phyloP scores from a whole-genome alignment of 164 flowering plant genomes.

The Taxillus chinensis region DNA sequence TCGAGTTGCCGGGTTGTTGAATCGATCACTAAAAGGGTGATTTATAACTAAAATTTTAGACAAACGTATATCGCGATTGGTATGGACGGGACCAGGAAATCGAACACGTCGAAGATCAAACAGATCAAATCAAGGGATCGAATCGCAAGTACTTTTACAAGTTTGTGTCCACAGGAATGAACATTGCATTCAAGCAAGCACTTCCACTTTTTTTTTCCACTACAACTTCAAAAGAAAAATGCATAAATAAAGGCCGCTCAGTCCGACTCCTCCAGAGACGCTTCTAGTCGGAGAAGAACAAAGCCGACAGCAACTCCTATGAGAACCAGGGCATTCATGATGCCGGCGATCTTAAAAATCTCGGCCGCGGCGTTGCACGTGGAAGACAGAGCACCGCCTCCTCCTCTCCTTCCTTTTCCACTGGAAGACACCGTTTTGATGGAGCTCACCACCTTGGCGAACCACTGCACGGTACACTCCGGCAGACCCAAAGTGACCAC shows the following conservation, averaged over 20 bases:
- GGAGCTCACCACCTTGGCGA: not conserved
- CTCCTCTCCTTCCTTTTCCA: not conserved
- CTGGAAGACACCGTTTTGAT: not conserved
- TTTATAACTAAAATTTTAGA: too few relatives aligned
- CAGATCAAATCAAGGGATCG: too few relatives aligned
- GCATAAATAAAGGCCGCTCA: not conserved
- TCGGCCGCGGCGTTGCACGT: not conserved
- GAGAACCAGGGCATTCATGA: not conserved
- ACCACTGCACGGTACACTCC: not conserved
- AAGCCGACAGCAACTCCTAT: not conserved
- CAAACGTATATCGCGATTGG: too few relatives aligned
- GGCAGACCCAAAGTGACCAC: not conserved
- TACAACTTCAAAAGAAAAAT: too few relatives aligned
- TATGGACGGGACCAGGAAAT: too few relatives aligned
- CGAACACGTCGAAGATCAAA: too few relatives aligned
- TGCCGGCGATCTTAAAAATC: not conserved
- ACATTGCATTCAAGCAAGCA: too few relatives aligned
- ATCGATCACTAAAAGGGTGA: too few relatives aligned
- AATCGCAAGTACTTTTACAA: too few relatives aligned
- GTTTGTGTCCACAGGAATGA: too few relatives aligned
- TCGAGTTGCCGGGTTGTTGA: too few relatives aligned
- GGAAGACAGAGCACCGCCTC: not conserved
- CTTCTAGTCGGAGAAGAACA: not conserved
- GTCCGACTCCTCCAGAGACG: not conserved
- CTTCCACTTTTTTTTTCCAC: too few relatives aligned